Evolutionary conservation across 2,329 filamentous ascomycete species (phyloP), one percentile per base, ranked within the genome.

Genomic region (Diaporthe nobilis): DNA sequence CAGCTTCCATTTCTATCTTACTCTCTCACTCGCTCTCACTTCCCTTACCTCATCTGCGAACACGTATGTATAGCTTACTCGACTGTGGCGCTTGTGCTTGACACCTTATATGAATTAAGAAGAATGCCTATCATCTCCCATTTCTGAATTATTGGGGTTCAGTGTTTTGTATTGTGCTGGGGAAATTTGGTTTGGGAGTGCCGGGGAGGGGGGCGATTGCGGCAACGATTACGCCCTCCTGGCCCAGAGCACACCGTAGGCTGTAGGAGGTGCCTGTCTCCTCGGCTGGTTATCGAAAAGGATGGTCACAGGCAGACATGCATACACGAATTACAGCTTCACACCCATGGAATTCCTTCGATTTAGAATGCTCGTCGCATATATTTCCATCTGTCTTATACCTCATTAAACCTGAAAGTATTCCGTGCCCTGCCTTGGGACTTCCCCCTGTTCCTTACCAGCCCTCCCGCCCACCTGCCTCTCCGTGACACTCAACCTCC

Each of bases 331-430:
- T 9, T 49, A 65, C 25, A 60, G 12, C 34, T 39, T 42, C 10
- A 39, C 20, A n/a, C 25, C 34, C 4, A 28, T 7, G 20, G 4
- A 4, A 15, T 15, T 15, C 20, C 65, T 42, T 42, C 15, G 7
- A 22, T 42, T 13, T 42, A n/a, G 31, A 42, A 42, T 70, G 65
- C 65, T 55, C 42, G 34, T 28, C 49, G 25, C 49, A 55, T 55
- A 55, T 28, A 22, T 70, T 42, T 55, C 6, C 31, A 34, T 53
- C 15, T 70, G 34, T 53, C 49, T 31, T 51, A 28, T 70, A 22
- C 49, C 34, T 70, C 31, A 70, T 70, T 55, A 70, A 70, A 39
- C 65, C 65, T 34, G n/a, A 53, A 20, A 55, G 65, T 42, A 42
- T 42, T 20, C 34, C 49, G 31, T 55, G 22, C 37, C 49, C 34